Conservation (phyloP, 495 filamentous ascomycete species). For the Jackrogersella minutella region DNA sequence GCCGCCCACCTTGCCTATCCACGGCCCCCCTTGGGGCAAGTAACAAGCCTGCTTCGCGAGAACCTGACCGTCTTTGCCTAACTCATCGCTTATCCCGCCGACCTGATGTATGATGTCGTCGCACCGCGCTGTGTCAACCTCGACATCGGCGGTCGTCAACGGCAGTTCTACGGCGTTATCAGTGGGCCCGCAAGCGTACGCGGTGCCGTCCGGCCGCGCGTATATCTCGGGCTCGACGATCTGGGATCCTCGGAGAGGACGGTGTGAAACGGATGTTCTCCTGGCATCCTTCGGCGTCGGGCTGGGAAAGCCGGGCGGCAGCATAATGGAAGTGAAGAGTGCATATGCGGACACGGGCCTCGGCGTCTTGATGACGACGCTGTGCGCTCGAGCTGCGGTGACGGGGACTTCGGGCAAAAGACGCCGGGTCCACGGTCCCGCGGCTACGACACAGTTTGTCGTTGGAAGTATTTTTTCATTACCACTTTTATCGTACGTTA, state of each 20-base stretch:
- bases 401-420: slow-evolving; percentile 79
- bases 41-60: slow-evolving; percentile 83
- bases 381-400: slow-evolving; percentile 78
- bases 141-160: slow-evolving; percentile 70
- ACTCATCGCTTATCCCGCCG: slow-evolving; percentile 71
- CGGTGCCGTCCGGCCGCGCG: slow-evolving; percentile 80
- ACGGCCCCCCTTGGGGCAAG: slow-evolving; percentile 74
- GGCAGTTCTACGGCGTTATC: slow-evolving; percentile 76
- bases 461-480: slow-evolving; percentile 64
- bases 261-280: slow-evolving; percentile 47
- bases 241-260: slow-evolving; percentile 44
- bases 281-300: slow-evolving; percentile 44
- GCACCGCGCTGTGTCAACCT: slow-evolving; percentile 74
- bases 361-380: slow-evolving; percentile 72
- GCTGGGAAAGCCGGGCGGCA: slow-evolving; percentile 63
- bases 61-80: slow-evolving; percentile 73
- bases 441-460: slow-evolving; percentile 64
- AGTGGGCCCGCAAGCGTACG: slow-evolving; percentile 80
- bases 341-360: slow-evolving; percentile 77
- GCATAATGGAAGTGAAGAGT: slow-evolving; percentile 80
- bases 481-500: slow-evolving; percentile 57
- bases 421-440: slow-evolving; percentile 81
- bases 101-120: slow-evolving; percentile 82
- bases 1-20: slow-evolving; percentile 71
- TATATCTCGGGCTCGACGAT: slow-evolving; percentile 84